Base-by-base conservation (phyloP, 2,329 filamentous ascomycete genomes). In the Whalleya microplaca region DNA sequence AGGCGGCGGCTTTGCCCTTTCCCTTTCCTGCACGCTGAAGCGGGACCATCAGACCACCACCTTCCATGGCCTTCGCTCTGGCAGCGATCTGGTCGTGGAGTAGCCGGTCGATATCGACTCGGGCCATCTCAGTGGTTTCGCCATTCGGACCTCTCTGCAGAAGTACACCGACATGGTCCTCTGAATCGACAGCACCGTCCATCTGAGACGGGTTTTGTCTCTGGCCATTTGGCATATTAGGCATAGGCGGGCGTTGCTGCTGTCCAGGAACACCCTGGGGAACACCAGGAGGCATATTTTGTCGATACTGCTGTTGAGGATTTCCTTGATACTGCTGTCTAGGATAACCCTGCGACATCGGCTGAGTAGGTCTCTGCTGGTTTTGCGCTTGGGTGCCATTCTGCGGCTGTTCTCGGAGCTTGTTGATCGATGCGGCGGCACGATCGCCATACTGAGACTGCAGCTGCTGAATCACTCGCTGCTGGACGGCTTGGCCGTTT, bases 41-140 rank as follows among this genome's bases (percentile, higher is more conserved):
- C 1, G 90, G 87, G 18, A 92, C 72, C 88, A 93, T 91, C 55
- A 93, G 76, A 7, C 90, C 86, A 44, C 86, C 90, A 47, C 86
- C 90, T 70, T 93, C 88, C 78, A 92, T 88, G 62, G 80, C 78
- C 70, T 84, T 85, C 8, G 87, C 87, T 63, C 83, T 81, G 45
- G 84, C 82, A 51, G 85, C 80, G 58, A 93, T 85, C 64, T 88
- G 85, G 49, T 82, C 78, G 63, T 90, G 88, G 65, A 94, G 84
- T 69, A 90, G 77, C 45, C 80, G 76, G 68, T 94, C 90, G 58
- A 91, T 86, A 52, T 87, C 84, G 4, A 86, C 72, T 49, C 84
- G 78, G 21, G 82, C 84, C 76, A 82, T 81, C 74, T 80, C 83
- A 27, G 75, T 76, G 46, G 79, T 76, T 61, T 83, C 79, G 6